Base-by-base conservation (phyloP, 1,284 basidiomycete species). In the Fistulina hepatica region DNA sequence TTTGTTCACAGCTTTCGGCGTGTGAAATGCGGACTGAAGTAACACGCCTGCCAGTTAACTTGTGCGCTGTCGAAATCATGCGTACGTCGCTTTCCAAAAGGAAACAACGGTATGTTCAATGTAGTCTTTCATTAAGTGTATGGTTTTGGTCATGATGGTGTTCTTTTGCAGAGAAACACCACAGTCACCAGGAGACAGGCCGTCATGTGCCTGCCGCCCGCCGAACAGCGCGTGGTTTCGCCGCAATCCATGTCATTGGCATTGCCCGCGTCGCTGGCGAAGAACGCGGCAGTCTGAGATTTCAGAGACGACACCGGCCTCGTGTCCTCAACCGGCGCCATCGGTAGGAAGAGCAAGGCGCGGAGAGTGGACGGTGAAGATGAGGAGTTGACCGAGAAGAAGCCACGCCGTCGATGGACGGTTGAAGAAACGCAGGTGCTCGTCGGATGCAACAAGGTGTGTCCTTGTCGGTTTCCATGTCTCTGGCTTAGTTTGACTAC, bases 381-480 rank as follows among this genome's bases (percentile, higher is more conserved):
- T 43, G 55, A 54, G 13, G 49, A 48, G 16, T 49, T 15, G 8
- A 8, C 16, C 6, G 77, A 81, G 52, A 84, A 81, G 71, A 82
- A 81, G 50, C 70, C 67, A 31, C 59, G 84, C 48, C 83, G 84
- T 66, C 85, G 84, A 54, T 89, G 83, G 83, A 64, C 80, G 0
- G 62, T 67, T 42, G 77, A 84, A 56, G 84, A 89, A 60, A 89
- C 84, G 0, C 72, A 83, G 58, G 84, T 83, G 79, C 73, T 89
- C 39, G 82, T 89, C 25, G 84, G 84, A 6, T 89, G 84, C 53
- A 84, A 86, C 55, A 73, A 67, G 47, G 84, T 86, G 78, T 68
- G 9, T 15, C 23, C 8, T 30, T 27, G 34, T 9, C 11, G 24
- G 34, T 36, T 34, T 21, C 28, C 19, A n/a, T 23, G 34, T 33